These are phyloP conservation scores for Podospora tetraspora DNA, from an alignment of 495 filamentous ascomycete species.

Conservation along the genomic window DNA sequence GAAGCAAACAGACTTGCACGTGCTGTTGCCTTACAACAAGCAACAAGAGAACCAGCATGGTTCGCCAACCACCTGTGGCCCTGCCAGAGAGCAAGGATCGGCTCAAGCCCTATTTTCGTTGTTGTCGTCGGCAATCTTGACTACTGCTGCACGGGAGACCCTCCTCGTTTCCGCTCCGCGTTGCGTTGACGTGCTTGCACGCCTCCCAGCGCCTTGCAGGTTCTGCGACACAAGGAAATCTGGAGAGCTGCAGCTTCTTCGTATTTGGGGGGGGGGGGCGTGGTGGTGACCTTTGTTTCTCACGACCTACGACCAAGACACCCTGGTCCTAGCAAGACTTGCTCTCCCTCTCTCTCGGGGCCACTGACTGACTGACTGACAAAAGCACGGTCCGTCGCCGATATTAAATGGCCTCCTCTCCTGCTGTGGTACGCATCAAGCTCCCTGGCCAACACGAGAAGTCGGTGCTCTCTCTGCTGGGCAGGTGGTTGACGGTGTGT, in stretches of 20 bases:
- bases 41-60: not conserved
- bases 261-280: conserved; percentile 2
- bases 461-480: not conserved
- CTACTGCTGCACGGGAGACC: not conserved
- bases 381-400: not conserved
- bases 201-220: conserved; percentile 5
- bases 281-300: not conserved
- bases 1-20: not conserved
- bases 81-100: not conserved
- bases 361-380: not conserved
- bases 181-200: conserved; percentile 10
- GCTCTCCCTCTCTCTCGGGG: not conserved
- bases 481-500: not conserved
- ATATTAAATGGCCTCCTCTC: conserved; percentile 3
- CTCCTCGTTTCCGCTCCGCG: not conserved
- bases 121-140: not conserved
- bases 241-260: conserved; percentile 13
- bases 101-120: not conserved
- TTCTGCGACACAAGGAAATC: conserved; percentile 10
- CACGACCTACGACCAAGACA: not conserved
- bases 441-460: conserved; percentile 9
- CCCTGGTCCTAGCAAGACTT: not conserved
- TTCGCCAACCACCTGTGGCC: not conserved
- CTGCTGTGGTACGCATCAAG: not conserved
- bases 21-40: not conserved